Evolutionary conservation across 495 filamentous ascomycete species (phyloP), one percentile per base, ranked within the genome.

Genomic region (Podospora pseudoanserina): DNA sequence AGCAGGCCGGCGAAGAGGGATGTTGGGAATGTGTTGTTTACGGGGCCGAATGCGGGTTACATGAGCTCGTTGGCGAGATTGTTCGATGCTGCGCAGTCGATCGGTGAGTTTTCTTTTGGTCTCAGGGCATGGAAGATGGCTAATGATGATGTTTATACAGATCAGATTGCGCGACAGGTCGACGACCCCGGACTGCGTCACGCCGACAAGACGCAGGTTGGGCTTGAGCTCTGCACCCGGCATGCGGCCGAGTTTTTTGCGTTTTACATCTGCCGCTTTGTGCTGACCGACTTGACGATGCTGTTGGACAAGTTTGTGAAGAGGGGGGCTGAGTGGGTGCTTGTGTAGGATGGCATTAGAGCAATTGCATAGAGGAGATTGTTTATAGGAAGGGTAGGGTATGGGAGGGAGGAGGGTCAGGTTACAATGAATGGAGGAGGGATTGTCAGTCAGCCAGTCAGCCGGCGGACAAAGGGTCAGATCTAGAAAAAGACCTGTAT

Each of bases 161-260:
- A 99, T 84, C 92, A 95, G 87, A 94, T 99, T 75, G 91, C 92
- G 20, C 92, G 94, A 63, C 93, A 97, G 81, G 92, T 97, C 55
- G 95, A 99, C 76, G 94, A 96, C 77, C 93, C 93, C 13, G 92
- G 93, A 15, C 84, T 97, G 55, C 90, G 90, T 72, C 92, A 94
- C 68, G 83, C 83, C 30, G 85, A 87, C 65, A 91, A 89, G 71
- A 96, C 94, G 28, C 92, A 97, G 72, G 92, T 98, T 64, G 96
- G 95, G 19, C 85, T 99, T 32, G 96, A 99, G 78, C 86, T 98
- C 19, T 93, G 92, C 77, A 92, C 92, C 32, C 87, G 93, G 20
- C 94, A 97, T 79, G 96, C 95, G 11, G 92, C 96, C 34, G 95
- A 98, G 74, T 99, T 99, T 80, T 99, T 99, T 77, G 94, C 89